Conservation (phyloP, 2,329 filamentous ascomycete species). For the Zasmidium angulare region DNA sequence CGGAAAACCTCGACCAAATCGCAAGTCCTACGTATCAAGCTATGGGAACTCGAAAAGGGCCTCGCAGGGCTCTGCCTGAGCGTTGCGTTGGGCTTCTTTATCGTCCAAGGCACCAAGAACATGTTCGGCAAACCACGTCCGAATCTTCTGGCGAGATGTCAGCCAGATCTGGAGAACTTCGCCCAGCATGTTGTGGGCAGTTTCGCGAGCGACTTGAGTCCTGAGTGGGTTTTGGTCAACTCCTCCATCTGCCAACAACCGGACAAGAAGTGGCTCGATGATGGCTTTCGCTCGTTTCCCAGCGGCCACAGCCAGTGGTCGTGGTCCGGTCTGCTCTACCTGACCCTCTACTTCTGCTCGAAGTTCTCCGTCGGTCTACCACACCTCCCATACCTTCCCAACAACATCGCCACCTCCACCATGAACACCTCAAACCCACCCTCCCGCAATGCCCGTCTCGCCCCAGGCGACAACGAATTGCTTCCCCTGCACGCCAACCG, state of each 20-base stretch:
- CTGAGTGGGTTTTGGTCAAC: conserved; percentile 69
- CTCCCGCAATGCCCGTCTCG: background rate
- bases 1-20: conserved; percentile 35
- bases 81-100: conserved; percentile 70
- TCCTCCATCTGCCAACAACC: conserved; percentile 71
- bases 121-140: conserved; percentile 65
- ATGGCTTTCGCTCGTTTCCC: conserved; percentile 84
- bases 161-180: conserved; percentile 69
- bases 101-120: conserved; percentile 83
- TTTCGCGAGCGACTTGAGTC: conserved; percentile 50
- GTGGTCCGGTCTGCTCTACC: conserved; percentile 78
- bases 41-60: conserved; percentile 86
- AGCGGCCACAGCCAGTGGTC: conserved; percentile 73
- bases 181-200: conserved; percentile 62
- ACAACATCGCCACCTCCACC: background rate
- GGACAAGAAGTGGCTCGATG: conserved; percentile 62
- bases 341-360: conserved; percentile 82
- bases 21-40: conserved; percentile 73
- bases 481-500: conserved; percentile 28
- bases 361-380: conserved; percentile 76
- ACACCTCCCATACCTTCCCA: conserved; percentile 53
- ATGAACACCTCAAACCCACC: background rate
- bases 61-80: conserved; percentile 79
- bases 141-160: conserved; percentile 67
- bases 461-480: conserved; percentile 22